phyloP scores from a whole-genome alignment of 2,329 filamentous ascomycete genomes.

The Neonectria coccinea region DNA sequence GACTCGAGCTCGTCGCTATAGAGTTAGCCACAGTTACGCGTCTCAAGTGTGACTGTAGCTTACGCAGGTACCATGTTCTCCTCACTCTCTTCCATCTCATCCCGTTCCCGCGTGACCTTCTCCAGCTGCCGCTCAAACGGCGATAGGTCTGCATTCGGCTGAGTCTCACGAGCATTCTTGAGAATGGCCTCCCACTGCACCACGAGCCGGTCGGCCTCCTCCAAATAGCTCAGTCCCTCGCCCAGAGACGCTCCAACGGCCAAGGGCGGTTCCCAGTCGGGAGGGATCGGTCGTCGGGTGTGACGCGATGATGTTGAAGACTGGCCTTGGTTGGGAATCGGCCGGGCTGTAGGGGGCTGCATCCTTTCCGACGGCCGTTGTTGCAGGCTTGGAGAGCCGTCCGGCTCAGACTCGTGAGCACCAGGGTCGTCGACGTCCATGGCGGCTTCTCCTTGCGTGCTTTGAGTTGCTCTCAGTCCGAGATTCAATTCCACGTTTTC shows the following conservation, averaged over 20 bases:
- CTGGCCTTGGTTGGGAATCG: conserved; percentile 10
- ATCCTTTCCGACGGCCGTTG: background rate
- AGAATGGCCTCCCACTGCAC: conserved; percentile 45
- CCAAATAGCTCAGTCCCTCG: conserved; percentile 38
- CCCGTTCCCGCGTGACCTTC: conserved; percentile 20
- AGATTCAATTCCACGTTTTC: conserved; percentile 39
- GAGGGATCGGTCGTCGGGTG: conserved; percentile 24
- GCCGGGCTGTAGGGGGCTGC: background rate
- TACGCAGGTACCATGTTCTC: conserved; percentile 41
- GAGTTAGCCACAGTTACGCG: conserved; percentile 15
- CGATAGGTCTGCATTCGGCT: conserved; percentile 39
- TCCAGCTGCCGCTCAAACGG: conserved; percentile 35
- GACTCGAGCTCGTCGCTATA: conserved; percentile 41
- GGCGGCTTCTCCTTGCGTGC: background rate
- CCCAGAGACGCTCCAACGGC: conserved; percentile 40
- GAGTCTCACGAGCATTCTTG: conserved; percentile 32
- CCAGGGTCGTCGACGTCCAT: background rate
- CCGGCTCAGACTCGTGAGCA: background rate
- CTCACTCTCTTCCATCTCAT: conserved; percentile 39
- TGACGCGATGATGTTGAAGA: background rate
- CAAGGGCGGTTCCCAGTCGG: conserved; percentile 40
- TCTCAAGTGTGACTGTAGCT: background rate
- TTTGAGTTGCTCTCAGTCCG: conserved; percentile 15
- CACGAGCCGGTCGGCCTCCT: conserved; percentile 39
- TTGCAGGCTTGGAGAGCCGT: background rate